Conservation (phyloP, 129 eudicot species). For the Apium graveolens region DNA sequence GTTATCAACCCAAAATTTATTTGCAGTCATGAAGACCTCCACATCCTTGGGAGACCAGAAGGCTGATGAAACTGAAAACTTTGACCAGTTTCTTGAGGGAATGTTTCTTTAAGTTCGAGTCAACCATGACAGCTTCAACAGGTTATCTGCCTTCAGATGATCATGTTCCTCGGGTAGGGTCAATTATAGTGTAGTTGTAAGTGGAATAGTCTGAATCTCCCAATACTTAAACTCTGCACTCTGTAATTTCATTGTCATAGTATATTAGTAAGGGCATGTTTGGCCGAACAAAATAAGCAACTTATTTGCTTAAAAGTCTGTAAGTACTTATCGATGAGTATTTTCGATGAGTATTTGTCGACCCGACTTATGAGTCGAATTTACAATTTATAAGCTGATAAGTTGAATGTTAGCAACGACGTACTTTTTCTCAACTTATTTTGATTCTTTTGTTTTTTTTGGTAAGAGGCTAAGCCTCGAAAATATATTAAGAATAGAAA, state of each 20-base stretch:
- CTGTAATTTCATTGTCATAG: not conserved
- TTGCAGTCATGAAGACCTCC: conserved; percentile 45
- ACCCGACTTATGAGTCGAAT: too few species aligned
- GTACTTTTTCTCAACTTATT: too few species aligned
- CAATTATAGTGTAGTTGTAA: not conserved
- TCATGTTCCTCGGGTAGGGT: not conserved
- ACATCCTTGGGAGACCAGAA: conserved; percentile 23
- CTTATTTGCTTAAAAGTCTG: too few species aligned
- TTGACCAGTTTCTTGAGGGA: conserved; percentile 71
- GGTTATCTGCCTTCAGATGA: not conserved
- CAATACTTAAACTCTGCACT: not conserved
- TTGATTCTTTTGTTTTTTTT: too few species aligned
- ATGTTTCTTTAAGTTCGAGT: conserved; percentile 44
- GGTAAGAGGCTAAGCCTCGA: too few species aligned
- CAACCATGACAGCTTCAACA: not conserved
- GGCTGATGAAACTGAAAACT: conserved; percentile 45
- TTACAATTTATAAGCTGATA: too few species aligned
- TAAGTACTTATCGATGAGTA: too few species aligned
- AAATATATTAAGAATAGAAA: too few species aligned
- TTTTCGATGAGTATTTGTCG: too few species aligned
- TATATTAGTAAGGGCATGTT: too few species aligned
- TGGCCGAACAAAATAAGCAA: too few species aligned
- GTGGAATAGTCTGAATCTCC: not conserved
- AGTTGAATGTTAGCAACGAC: too few species aligned
- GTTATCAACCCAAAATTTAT: not conserved